Evolutionary conservation across 164 flowering plant species (phyloP).

Genomic region (Houttuynia cordata): DNA sequence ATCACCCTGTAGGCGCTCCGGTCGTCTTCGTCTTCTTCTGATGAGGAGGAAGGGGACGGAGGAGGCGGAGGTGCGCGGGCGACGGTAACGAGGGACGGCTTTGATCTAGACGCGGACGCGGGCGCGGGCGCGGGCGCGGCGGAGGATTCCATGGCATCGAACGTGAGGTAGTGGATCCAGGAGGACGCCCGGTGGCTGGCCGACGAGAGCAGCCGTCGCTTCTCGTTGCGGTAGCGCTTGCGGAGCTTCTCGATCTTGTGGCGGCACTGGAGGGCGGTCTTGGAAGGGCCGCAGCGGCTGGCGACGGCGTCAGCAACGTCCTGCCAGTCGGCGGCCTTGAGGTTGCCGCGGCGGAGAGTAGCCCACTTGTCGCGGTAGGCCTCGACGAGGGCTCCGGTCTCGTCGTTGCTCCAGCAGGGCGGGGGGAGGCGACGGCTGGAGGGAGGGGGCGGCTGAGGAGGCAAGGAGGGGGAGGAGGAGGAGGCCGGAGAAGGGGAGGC

Average conservation of each 20-base stretch:
- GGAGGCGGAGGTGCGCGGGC: not conserved
- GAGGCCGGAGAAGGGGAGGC: not conserved
- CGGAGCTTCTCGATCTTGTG: constrained; percentile 79
- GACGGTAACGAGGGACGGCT: not conserved
- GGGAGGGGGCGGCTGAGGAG: not conserved
- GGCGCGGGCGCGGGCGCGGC: too few relatives aligned
- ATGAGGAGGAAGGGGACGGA: not conserved
- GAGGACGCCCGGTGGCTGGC: not conserved
- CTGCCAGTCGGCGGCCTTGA: constrained; percentile 68
- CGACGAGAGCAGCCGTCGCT: not conserved
- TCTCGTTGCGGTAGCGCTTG: constrained; percentile 51
- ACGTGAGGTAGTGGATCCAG: not conserved
- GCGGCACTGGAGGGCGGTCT: constrained; percentile 64
- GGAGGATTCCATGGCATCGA: not conserved
- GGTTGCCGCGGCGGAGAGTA: constrained; percentile 58
- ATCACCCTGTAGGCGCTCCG: not conserved
- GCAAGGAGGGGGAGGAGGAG: not conserved
- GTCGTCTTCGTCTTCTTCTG: not conserved
- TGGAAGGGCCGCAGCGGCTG: constrained; percentile 11
- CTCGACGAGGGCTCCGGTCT: constrained; percentile 45
- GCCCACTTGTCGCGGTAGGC: constrained; percentile 56
- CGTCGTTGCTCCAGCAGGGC: constrained; percentile 20
- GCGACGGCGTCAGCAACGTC: constrained; percentile 44
- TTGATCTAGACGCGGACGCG: not conserved
- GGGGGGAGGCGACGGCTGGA: not conserved